Base-by-base conservation (phyloP, 495 filamentous ascomycete species). In the Astrothelium subdiscretum region DNA sequence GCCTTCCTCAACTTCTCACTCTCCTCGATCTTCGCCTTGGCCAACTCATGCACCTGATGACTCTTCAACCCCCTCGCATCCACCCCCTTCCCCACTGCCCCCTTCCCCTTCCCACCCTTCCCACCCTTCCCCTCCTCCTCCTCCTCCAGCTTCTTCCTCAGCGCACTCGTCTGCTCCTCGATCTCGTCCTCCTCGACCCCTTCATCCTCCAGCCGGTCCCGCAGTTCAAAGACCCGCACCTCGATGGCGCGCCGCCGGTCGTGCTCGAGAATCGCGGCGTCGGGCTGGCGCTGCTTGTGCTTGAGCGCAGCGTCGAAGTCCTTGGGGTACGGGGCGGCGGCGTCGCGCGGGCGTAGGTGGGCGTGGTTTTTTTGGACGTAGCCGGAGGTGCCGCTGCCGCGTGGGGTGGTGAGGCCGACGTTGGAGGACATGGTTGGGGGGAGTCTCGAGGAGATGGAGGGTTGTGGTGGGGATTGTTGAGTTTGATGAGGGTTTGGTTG, bases 361-460 rank as follows among this genome's bases (percentile, higher is more conserved):
- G 95, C 92, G 62, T 86, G 81, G 77, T 97, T 99, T 70, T 89
- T 89, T 71, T 97, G 92, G 59, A 99, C 91, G 77, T 97, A 97
- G 71, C 95, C 95, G 3, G 90, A 96, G 63, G 95, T 99, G 61
- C 94, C 94, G 68, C 85, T 91, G 62, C 95, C 95, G 65, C 95
- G 88, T 5, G 95, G 95, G 24, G 95, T 99, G 59, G 88, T 81
- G 70, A 99, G 91, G 64, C 95, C 95, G 76, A 99, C 95, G 79
- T 99, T 99, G 63, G 91, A 91, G 62, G 92, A 92, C 94, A 97
- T 98, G 51, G 20, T 63, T 57, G 54, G 59, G 51, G 22, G 63
- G n/a, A n/a, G n/a, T n/a, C n/a, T n/a, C n/a, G 62, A 38, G 32
- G 48, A 58, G 52, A 59, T 59, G 26, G 57, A 31, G 32, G 44